phyloP scores from a whole-genome alignment of 768 basidiomycete species.

The Cystobasidium onofrii region DNA sequence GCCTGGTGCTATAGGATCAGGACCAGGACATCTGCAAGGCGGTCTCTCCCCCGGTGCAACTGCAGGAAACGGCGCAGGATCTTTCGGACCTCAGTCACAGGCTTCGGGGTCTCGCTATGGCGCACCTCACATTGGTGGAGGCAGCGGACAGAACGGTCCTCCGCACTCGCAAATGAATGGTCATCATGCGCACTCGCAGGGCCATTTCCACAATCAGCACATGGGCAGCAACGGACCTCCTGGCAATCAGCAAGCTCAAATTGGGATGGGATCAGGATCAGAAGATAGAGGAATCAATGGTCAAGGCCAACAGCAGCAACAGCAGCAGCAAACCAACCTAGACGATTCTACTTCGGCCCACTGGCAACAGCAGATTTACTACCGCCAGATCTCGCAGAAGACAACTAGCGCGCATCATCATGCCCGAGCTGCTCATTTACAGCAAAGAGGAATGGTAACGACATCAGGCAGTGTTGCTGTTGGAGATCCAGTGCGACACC shows the following conservation, averaged over 20 bases:
- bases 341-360: conserved; percentile 33
- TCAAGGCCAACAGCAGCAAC: conserved; percentile 6
- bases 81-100: neutral
- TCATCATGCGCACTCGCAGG: conserved; percentile 7
- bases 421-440: conserved; percentile 89
- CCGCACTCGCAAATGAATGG: conserved; percentile 3
- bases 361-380: conserved; percentile 40
- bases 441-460: conserved; percentile 73
- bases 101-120: neutral
- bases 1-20: conserved; percentile 8
- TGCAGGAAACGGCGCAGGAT: neutral
- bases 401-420: conserved; percentile 86
- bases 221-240: neutral
- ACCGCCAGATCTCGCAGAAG: conserved; percentile 64
- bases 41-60: neutral
- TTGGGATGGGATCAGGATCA: conserved; percentile 15
- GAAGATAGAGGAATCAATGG: neutral
- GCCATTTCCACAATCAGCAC: conserved; percentile 11
- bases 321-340: conserved; percentile 6
- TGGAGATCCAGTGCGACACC: conserved; percentile 24
- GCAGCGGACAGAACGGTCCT: neutral
- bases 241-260: neutral
- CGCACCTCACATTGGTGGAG: neutral
- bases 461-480: conserved; percentile 43
- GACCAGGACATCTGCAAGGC: conserved; percentile 1